Evolutionary conservation across 805 yeast species (phyloP), one percentile per base, ranked within the genome.

Genomic region (Komagataella phaffii): DNA sequence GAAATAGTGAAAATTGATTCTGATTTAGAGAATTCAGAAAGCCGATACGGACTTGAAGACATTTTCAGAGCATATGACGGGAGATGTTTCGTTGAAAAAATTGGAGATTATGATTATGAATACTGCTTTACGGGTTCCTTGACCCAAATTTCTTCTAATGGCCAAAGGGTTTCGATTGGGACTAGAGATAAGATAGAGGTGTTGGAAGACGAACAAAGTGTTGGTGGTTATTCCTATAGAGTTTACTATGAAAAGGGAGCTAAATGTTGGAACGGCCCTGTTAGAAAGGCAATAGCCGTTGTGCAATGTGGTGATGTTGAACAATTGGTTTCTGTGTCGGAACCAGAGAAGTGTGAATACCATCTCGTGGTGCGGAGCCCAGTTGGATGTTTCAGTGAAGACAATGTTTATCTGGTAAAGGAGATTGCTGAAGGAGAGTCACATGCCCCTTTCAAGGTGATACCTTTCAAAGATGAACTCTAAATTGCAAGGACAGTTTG

Each of bases 221-320:
- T 30, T 5, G 40, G 40, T 30, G 40, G 40, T 5, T 30, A 30
- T 2, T 47, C 50, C 10, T 53, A 61, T 24, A 55, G 52, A 10
- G 44, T 67, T 5, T 36, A 51, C 6, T 93, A 72, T 61, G 69
- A 64, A 3, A 61, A 70, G 17, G 99, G 99, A 18, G 81, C 80
- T 46, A 77, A 74, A 61, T 93, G 99, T 66, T 91, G 98, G 96
- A 87, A 89, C 63, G 99, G 99, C 0, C 97, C 97, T 4, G 64
- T 70, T 24, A 79, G 99, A 64, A 76, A 83, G 40, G 90, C 88
- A 1, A 67, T 64, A 7, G 82, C 87, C 1, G 70, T 70, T 19
- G 61, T 90, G 51, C 69, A 71, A 17, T 93, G 99, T 67, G 95
- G 95, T 0, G 66, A 72, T 2, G 65, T 69, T 3, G 69, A 75